Base-by-base conservation (phyloP, 1,284 basidiomycete species). In the Xerocomus cyaneibrunnescens region DNA sequence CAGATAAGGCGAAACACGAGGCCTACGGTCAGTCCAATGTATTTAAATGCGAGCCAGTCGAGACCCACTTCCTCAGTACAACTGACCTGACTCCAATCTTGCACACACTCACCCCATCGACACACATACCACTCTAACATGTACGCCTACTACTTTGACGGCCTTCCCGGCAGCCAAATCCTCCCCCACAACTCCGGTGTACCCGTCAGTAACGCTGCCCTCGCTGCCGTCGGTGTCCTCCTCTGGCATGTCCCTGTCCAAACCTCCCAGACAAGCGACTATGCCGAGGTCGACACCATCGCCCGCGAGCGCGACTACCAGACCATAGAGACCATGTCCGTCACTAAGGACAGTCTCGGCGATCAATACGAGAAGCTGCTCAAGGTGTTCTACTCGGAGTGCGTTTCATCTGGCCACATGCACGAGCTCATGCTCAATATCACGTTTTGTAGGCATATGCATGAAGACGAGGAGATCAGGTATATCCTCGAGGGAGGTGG, bases 391-490 rank as follows among this genome's bases (percentile, higher is more conserved):
- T 94, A 90, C 65, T 77, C 85, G 52, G 89, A 92, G 89, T 90
- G 58, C 57, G 85, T 45, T 5, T 41, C 40, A 14, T 16, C 16
- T n/a, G 32, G 5, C 7, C 0, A 2, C 5, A n/a, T 8, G 7
- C 1, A 21, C 23, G 10, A 7, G 7, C 14, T 12, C 6, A 7
- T 25, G 32, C 25, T 48, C 23, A 44, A 41, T 7, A n/a, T 17
- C 3, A 17, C 3, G 34, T 13, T 19, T 5, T 52, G 53, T 52
- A 91, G 88, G 63, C 91, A 94, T 61, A 78, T 94, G 72, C 92
- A 94, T 60, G 91, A 94, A 69, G 92, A 94, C 59, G 92, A 94
- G 68, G 92, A 94, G 72, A 94, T 94, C 60, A 78, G 92, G 12
- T 96, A 89, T 67, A 84, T 94, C 57, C 75, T 90, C 34, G 77